Percentiles rank a stretch among this genome's conserved stretches.
These are phyloP conservation scores for Mychonastes homosphaera DNA, from an alignment of 139 green algal genomes.

Conservation along the genomic window DNA sequence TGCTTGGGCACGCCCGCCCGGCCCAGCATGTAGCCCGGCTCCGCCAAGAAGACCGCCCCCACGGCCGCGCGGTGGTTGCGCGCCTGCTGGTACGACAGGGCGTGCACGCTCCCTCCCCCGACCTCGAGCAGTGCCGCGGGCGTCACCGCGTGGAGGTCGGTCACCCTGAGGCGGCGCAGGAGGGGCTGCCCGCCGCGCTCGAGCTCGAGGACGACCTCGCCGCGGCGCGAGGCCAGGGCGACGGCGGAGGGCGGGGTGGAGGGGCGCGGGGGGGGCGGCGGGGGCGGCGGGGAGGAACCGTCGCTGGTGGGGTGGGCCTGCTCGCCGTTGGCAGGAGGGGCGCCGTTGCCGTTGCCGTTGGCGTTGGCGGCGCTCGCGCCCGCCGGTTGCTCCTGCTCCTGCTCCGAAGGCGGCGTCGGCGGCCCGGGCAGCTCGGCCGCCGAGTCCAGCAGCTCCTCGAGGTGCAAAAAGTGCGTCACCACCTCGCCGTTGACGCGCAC, in stretches of 20 bases:
- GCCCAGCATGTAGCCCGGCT: constrained; percentile 42
- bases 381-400: no score
- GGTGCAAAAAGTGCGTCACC: constrained; percentile 63
- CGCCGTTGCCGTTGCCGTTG: no score
- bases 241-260: no score
- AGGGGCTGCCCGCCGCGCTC: constrained; percentile 47
- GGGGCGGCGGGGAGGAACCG: no score
- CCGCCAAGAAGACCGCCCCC: constrained; percentile 13
- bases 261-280: no score
- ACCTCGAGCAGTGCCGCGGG: constrained; percentile 70
- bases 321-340: no score
- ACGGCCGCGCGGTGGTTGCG: constrained; percentile 57
- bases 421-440: constrained; percentile 28
- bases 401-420: no score
- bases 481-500: constrained; percentile 47
- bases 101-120: constrained; percentile 60
- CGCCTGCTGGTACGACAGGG: constrained; percentile 80
- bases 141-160: constrained; percentile 72
- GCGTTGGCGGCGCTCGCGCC: no score
- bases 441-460: constrained; percentile 72
- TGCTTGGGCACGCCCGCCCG: constrained; percentile 58
- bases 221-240: no score
- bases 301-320: no score
- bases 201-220: constrained; percentile 40
- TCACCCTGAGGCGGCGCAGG: constrained; percentile 25